phyloP scores from a whole-genome alignment of 768 basidiomycete species.

The Cubamyces lactineus region DNA sequence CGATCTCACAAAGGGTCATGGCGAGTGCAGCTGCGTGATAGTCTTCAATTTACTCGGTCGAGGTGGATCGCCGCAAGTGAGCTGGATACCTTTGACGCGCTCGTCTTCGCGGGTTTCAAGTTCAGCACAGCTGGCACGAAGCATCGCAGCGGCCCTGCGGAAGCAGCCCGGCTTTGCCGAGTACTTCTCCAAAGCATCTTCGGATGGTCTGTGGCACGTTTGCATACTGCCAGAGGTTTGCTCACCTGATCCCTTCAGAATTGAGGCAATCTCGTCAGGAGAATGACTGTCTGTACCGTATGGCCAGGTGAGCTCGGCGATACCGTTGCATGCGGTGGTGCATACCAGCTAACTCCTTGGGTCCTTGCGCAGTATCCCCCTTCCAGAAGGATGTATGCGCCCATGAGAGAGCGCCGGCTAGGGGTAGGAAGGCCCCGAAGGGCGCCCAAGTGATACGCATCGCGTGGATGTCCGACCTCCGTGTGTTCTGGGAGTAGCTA shows the following conservation, averaged over 20 bases:
- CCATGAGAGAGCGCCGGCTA: slow-evolving; percentile 20
- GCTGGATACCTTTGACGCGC: slow-evolving; percentile 55
- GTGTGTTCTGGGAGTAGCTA: not conserved
- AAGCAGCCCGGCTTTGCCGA: slow-evolving; percentile 63
- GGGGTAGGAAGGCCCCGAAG: slow-evolving; percentile 1
- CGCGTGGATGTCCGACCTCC: not conserved
- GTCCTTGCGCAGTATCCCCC: not conserved
- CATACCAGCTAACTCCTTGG: not conserved
- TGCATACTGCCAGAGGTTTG: not conserved
- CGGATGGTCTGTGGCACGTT: not conserved
- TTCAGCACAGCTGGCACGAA: slow-evolving; percentile 55
- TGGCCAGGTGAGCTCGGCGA: not conserved
- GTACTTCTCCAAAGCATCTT: slow-evolving; percentile 29
- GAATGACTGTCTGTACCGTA: not conserved
- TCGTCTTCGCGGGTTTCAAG: slow-evolving; percentile 63
- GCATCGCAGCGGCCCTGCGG: slow-evolving; percentile 50
- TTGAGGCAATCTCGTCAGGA: slow-evolving; percentile 17
- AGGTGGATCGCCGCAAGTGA: not conserved
- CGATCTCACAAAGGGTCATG: slow-evolving; percentile 81
- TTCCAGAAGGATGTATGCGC: slow-evolving; percentile 1
- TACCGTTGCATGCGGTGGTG: not conserved
- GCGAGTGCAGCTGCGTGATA: slow-evolving; percentile 61
- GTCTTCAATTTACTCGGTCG: not conserved
- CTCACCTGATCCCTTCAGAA: slow-evolving; percentile 13
- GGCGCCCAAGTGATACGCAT: slow-evolving; percentile 5